Base-by-base conservation (phyloP, 2,329 filamentous ascomycete genomes). In the Herpotrichia juniperi region DNA sequence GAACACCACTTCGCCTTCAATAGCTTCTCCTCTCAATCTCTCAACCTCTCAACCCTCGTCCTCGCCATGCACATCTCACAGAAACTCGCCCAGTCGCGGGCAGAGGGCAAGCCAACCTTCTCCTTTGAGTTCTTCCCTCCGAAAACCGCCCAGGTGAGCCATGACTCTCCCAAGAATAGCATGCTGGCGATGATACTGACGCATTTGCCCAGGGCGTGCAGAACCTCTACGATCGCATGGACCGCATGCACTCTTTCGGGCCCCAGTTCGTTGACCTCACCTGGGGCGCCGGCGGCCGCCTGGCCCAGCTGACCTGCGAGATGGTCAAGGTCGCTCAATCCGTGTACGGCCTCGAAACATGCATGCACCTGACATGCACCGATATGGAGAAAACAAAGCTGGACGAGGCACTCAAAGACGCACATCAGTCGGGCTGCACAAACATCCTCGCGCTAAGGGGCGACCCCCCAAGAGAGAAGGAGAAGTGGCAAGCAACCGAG, bases 121-220 rank as follows among this genome's bases (percentile, higher is more conserved):
- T 99, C 94, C 54, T 99, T 99, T 80, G 94, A 99, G 76, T 99
- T 96, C 82, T 99, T 99, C 78, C 94, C 94, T 46, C 94, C 94
- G 32, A 99, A 99, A 81, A 99, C 94, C 7, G 89, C 91, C 10
- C 91, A 94, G 73, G 76, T 78, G 74, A 51, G 51, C 35, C 21
- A 9, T 7, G 10, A 2, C 17, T 17, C 21, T n/a, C 22, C 10
- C 7, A n/a, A 9, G 8, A 4, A 11, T 12, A 5, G 12, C 11
- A 42, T 26, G 14, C 26, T n/a, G 31, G 8, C 42, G 24, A 19
- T 32, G 14, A 42, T 21, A 31, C 62, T 67, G 54, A 66, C 46
- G 56, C 17, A 24, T 17, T 14, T n/a, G 28, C 17, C 31, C 52
- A 72, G 78, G 94, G 94, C 82, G 93, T 99, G 11, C 94, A 99